Conservation (phyloP, 2,329 filamentous ascomycete genomes). For the Myriosclerotinia curreyana region DNA sequence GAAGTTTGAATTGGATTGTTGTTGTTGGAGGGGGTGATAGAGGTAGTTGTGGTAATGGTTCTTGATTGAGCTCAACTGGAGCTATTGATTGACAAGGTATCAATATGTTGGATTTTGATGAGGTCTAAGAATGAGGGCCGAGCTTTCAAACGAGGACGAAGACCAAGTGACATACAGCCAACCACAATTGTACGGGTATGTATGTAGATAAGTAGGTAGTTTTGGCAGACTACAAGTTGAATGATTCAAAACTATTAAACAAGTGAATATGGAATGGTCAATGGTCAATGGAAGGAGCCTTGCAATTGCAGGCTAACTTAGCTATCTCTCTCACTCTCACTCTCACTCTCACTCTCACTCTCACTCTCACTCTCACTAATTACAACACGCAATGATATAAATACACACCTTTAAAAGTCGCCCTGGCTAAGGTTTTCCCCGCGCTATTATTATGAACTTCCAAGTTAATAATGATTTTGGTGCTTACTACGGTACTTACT, state of each 20-base stretch:
- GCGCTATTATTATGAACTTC: no score
- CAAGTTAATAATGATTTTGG: background rate
- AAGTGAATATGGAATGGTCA: background rate
- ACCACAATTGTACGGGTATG: background rate
- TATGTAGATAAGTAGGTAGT: background rate
- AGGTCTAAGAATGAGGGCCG: constrained; percentile 63
- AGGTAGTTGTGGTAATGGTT: constrained; percentile 46
- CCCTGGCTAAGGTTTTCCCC: background rate
- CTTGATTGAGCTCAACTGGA: constrained; percentile 30
- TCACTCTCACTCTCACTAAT: background rate
- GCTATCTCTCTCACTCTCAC: background rate
- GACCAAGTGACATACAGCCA: constrained; percentile 39
- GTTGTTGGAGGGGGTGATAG: constrained; percentile 38
- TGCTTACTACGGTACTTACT: background rate
- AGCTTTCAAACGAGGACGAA: constrained; percentile 54
- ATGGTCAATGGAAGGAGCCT: background rate
- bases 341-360: no score
- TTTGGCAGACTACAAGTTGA: no score
- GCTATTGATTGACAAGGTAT: constrained; percentile 42
- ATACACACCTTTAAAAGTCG: no score
- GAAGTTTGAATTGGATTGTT: constrained; percentile 27
- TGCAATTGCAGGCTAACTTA: no score
- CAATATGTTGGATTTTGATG: constrained; percentile 50
- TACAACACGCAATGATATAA: background rate
- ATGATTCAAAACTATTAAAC: no score